Base-by-base conservation (phyloP, 257 asterid species). In the Solanum etuberosum region DNA sequence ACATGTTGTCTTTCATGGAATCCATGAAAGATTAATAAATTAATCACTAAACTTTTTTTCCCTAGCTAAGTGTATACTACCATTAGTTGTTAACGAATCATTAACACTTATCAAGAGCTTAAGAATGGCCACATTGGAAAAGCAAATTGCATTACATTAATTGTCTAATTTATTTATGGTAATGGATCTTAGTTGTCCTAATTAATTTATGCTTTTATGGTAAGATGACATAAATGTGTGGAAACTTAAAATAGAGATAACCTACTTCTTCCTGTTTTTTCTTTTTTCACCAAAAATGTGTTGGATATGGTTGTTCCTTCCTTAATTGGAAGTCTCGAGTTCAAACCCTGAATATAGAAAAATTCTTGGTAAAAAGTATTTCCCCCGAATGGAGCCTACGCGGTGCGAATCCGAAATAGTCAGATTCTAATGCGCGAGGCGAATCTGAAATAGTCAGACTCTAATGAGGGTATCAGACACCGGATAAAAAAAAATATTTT, bases 21-120 rank as follows among this genome's bases (percentile, higher is more conserved):
- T 74, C 21, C 83, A 38, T 74, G 83, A 74, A 74, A 21, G 21
- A 74, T 38, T 74, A 74, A 10, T 74, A 38, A 38, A 74, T 38
- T 35, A 73, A 71, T 67, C 37, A 67, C 21, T 23, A 0, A 61
- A 9, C 15, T 9, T 20, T 59, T 54, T 59, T 59, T 3, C 29
- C 67, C 67, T 59, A 18, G 4, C n/a, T 73, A 73, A 73, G 82
- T 73, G 51, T 73, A 38, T 73, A 13, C 16, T 18, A 34, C 78
- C 42, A 51, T 70, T 72, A 72, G 83, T 74, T 14, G 9, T 38
- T 38, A 74, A 74, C 54, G 34, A 38, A 74, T 37, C 83, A 74
- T 12, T 23, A n/a, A 74, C 54, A 74, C 83, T 10, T 37, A 21
- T 38, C 83, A 76, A 40, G 23, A n/a, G 59, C n/a, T 76, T 40